Evolutionary conservation across 2,329 filamentous ascomycete species (phyloP), one percentile per base, ranked within the genome.

Genomic region (Paracamarosporium sp.): DNA sequence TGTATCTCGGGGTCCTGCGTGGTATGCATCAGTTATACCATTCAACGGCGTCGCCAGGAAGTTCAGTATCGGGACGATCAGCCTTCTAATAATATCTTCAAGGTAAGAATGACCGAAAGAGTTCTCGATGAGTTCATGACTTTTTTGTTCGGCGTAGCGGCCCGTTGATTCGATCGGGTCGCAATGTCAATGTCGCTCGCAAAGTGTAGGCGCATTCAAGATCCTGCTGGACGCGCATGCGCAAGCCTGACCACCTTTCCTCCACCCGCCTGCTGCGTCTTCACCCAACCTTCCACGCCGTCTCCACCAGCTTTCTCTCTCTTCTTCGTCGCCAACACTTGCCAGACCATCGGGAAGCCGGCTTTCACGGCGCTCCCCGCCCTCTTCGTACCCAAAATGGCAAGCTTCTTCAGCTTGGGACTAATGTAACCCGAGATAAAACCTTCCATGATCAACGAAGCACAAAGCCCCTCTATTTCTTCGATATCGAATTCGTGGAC

Each of bases 351-450:
- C 1, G 93, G 93, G 80, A 94, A 97, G 0, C 91, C 91, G 1
- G 89, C 90, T 31, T 81, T 81, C 20, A 91, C 76, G 0, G 89
- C 84, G 7, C 80, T 75, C 2, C 80, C 76, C 24, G 72, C 73
- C 53, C 67, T 70, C 59, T 88, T 90, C 24, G 90, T 88, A 2
- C 93, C 93, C 51, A 90, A 87, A 41, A 97, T 91, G 12, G 92
- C 93, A 69, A 97, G 93, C 47, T 90, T 88, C 41, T 85, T 85
- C 69, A 88, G 87, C 25, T 85, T 85, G 68, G 96, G 92, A 15
- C 90, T 91, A 27, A 97, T 85, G 70, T 93, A 97, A 1, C 93
- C 94, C 64, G 89, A 88, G 72, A 97, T 82, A 24, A 97, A 80
- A 0, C 90, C 91, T 75, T 96, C 91, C 48, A 90, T 87, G 20